Base-by-base conservation (phyloP, 805 yeast genomes). In the Maudiozyma saulgeensis region DNA sequence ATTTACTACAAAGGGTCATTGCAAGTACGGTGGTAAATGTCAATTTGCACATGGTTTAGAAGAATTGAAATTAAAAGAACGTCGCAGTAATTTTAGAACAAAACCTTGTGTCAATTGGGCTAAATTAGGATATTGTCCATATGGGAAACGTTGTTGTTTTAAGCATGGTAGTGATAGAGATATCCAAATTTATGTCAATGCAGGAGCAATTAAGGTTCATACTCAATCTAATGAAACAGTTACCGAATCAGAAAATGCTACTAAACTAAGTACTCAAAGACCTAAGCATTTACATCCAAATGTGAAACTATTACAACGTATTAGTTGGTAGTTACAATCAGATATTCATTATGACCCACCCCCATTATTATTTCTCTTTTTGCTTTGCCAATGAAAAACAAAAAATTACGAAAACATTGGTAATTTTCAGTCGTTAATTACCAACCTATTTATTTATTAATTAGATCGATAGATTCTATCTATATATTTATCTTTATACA, bases 31-130 rank as follows among this genome's bases (percentile, higher is more conserved):
- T 2, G 76, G 78, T 55, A 89, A 89, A 70, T 89, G 97, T 66
- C 96, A 89, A 69, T 89, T 89, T 74, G 96, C 96, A 6, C 97
- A 89, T 62, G 96, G 97, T 18, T 73, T 77, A 39, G 69, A 76
- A 48, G 96, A 89, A 66, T 71, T 89, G 58, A 87, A 87, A 65
- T 57, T 67, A 12, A 81, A 87, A 43, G 82, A 80, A 52, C 55
- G 58, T 18, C 82, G 89, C 11, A 79, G 82, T 48, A 89, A 88
- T 62, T 89, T 91, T 84, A 80, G 95, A 63, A 86, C 96, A 13
- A 89, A 89, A 69, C 85, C 90, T 15, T 89, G 97, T 71, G 84
- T 81, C 53, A 89, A 89, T 65, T 89, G 96, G 96, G 62, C 80
- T 21, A 83, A 82, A 61, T 76, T 75, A 43, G 96, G 96, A 13